A percentile compares a stretch with the other conserved stretches of the same genome.
Conservation (phyloP, 2,329 filamentous ascomycete genomes). For the Podosphaera fusca region DNA sequence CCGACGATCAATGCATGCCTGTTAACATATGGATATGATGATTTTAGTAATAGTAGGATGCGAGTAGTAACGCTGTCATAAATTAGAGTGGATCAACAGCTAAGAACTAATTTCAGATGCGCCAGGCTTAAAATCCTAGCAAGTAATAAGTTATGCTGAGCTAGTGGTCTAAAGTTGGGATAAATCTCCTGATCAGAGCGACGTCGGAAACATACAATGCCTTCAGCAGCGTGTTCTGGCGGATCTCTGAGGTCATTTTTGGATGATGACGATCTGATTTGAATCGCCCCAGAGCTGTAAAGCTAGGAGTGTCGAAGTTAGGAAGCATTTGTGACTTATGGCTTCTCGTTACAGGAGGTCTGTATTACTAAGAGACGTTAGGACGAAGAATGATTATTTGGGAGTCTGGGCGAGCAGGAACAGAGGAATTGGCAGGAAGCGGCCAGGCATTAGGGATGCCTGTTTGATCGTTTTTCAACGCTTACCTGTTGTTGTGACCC, state of each 20-base stretch:
- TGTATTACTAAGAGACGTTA: background rate
- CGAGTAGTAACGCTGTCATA: conserved; percentile 28
- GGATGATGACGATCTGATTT: background rate
- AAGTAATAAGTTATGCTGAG: background rate
- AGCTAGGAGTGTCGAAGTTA: background rate
- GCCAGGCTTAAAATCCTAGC: conserved; percentile 11
- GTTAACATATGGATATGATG: conserved; percentile 20
- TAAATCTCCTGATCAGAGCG: background rate
- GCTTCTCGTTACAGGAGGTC: background rate
- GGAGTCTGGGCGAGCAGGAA: background rate
- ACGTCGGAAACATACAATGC: background rate
- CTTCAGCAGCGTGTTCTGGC: background rate
- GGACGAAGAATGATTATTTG: background rate
- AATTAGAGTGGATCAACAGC: conserved; percentile 26
- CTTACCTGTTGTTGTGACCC: background rate
- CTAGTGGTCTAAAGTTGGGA: background rate
- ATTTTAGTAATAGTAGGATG: conserved; percentile 23
- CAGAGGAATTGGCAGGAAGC: background rate
- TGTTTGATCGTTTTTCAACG: background rate
- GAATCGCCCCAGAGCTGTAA: background rate
- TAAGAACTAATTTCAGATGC: conserved; percentile 15
- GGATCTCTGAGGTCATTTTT: background rate
- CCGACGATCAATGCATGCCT: conserved; percentile 24
- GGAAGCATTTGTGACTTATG: background rate
- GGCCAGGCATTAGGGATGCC: background rate